phyloP scores from a whole-genome alignment of 2,329 filamentous ascomycete genomes.

The Bipolaris sorokiniana region DNA sequence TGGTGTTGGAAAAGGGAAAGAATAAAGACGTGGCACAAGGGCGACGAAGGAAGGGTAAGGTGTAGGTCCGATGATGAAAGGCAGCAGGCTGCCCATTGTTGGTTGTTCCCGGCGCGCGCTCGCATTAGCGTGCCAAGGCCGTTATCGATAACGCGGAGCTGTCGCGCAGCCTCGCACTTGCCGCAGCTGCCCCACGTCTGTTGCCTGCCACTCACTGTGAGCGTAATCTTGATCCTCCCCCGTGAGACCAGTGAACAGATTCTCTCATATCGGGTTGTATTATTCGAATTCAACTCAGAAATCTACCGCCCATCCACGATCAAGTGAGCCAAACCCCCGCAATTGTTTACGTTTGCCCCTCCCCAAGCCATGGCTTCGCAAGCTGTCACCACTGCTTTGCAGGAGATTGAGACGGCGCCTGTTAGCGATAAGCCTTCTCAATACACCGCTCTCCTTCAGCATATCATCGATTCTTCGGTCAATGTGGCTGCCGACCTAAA shows the following conservation, averaged over 20 bases:
- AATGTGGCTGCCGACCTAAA: slow-evolving; percentile 67
- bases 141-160: slow-evolving; percentile 26
- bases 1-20: background rate
- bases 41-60: slow-evolving; percentile 6
- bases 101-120: slow-evolving; percentile 16
- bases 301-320: no score
- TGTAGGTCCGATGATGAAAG: slow-evolving; percentile 15
- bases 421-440: slow-evolving; percentile 59
- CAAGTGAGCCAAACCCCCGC: background rate
- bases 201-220: slow-evolving; percentile 6
- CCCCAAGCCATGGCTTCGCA: slow-evolving; percentile 55
- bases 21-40: slow-evolving; percentile 7
- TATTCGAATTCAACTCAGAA: background rate
- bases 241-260: background rate
- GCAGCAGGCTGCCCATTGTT: slow-evolving; percentile 12
- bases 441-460: slow-evolving; percentile 64
- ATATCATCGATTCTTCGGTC: slow-evolving; percentile 58
- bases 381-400: slow-evolving; percentile 56
- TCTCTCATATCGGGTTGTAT: no score
- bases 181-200: slow-evolving; percentile 17
- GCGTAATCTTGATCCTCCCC: background rate
- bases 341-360: background rate
- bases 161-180: slow-evolving; percentile 3
- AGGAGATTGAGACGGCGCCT: slow-evolving; percentile 57
- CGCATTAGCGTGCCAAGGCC: slow-evolving; percentile 28